Base-by-base conservation (phyloP, 2,329 filamentous ascomycete species). In the Calonectria pauciramosa region DNA sequence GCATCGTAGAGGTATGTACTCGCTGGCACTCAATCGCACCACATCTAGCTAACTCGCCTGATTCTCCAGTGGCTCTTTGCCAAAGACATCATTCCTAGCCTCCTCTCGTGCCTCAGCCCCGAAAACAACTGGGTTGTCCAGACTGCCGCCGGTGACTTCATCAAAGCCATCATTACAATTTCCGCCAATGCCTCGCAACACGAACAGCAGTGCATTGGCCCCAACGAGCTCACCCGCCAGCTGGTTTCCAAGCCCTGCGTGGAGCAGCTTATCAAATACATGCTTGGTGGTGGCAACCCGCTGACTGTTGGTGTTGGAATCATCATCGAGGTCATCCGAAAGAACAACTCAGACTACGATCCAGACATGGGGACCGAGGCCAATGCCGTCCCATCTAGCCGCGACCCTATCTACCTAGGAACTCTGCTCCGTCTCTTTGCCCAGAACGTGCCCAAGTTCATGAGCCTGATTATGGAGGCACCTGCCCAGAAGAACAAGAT, bases 331-430 rank as follows among this genome's bases (percentile, higher is more conserved):
- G 97, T 99, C 59, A 99, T 99, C 83, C 92, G 97, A 75, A 99
- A 99, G 87, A 99, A 99, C 86, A 99, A 99, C 84, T 99, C 97
- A 0, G 97, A 99, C 85, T 99, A 99, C 83, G 97, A 99, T 80
- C 94, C 97, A 0, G 97, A 99, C 80, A 94, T 96, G 80, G 93
- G 96, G 75, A 92, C 94, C 64, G 95, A 96, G 73, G 92, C 94
- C 34, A 94, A 94, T 77, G 91, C 94, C 3, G 89, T 93, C 70
- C 96, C 96, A 0, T 96, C 96, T 1, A 94, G 92, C 78, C 93
- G 94, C 67, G 97, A 99, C 82, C 97, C 97, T 5, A 99, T 99
- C 80, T 99, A 99, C 82, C 91, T 99, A 0, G 97, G 97, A 28
- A 97, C 94, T 1, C 89, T 99, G 9, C 90, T 99, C 44, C 93